A percentile compares a stretch with the other conserved stretches of the same genome.
Evolutionary conservation across 1,284 basidiomycete genomes (phyloP).

Genomic region (Pascua sp.): DNA sequence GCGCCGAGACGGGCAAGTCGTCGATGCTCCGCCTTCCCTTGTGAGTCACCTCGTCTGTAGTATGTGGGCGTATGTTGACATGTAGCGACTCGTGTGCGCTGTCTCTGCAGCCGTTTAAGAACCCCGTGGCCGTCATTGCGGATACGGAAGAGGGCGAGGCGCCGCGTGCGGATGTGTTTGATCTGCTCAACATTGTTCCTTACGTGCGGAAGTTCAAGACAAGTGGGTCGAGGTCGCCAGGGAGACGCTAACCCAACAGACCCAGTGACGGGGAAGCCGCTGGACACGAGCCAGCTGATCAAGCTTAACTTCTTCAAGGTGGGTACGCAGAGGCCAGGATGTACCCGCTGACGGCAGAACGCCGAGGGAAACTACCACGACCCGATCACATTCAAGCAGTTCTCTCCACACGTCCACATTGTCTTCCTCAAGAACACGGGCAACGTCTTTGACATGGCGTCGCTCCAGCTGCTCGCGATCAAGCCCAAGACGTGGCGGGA

Average conservation of each 20-base stretch:
- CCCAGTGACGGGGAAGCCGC: slow-evolving; percentile 79
- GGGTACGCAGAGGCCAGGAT: slow-evolving; percentile 5
- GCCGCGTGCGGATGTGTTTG: slow-evolving; percentile 57
- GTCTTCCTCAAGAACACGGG: slow-evolving; percentile 78
- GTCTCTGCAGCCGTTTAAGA: slow-evolving; percentile 83
- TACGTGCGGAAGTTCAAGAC: slow-evolving; percentile 65
- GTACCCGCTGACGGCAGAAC: slow-evolving; percentile 45
- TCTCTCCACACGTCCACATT: slow-evolving; percentile 85
- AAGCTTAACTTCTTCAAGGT: slow-evolving; percentile 75
- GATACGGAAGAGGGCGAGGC: slow-evolving; percentile 41
- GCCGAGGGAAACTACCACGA: slow-evolving; percentile 77
- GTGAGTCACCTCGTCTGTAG: slow-evolving; percentile 28
- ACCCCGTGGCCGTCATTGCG: slow-evolving; percentile 74
- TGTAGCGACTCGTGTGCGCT: slow-evolving; percentile 78
- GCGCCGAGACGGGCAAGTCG: slow-evolving; percentile 33
- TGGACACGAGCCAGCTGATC: slow-evolving; percentile 75
- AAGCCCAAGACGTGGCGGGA: slow-evolving; percentile 71
- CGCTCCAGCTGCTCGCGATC: slow-evolving; percentile 59
- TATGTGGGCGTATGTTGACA: slow-evolving; percentile 1
- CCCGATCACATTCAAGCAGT: slow-evolving; percentile 88
- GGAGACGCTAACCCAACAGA: slow-evolving; percentile 51
- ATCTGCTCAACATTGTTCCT: slow-evolving; percentile 83
- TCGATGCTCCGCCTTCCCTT: slow-evolving; percentile 48
- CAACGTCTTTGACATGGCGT: slow-evolving; percentile 55
- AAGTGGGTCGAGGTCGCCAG: slow-evolving; percentile 58